phyloP scores from a whole-genome alignment of 1,139 yeast species.

The Yamadazyma diospyri region DNA sequence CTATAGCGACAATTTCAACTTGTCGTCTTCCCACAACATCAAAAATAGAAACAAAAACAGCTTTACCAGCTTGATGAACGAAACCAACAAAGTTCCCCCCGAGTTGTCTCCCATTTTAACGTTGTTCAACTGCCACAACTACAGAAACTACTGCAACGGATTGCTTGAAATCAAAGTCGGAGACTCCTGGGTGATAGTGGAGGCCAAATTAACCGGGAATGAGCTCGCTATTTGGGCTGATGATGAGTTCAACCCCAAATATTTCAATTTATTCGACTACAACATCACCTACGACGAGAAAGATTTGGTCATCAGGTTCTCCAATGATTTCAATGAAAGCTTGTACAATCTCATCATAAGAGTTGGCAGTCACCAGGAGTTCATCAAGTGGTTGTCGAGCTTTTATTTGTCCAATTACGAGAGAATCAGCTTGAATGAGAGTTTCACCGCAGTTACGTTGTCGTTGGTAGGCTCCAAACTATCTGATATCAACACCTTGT shows the following conservation, averaged over 20 bases:
- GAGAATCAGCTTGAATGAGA: constrained; percentile 48
- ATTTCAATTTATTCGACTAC: constrained; percentile 47
- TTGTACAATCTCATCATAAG: constrained; percentile 30
- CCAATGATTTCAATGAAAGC: constrained; percentile 36
- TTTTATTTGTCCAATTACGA: constrained; percentile 48
- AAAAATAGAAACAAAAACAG: constrained; percentile 13
- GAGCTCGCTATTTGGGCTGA: constrained; percentile 48
- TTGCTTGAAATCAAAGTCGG: constrained; percentile 23
- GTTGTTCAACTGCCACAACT: constrained; percentile 39
- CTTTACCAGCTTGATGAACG: constrained; percentile 17
- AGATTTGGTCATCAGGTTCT: constrained; percentile 30
- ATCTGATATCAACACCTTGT: constrained; percentile 51
- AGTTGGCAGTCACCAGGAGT: constrained; percentile 29
- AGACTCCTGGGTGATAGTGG: constrained; percentile 34
- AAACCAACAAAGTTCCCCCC: constrained; percentile 27
- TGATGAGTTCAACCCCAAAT: constrained; percentile 40
- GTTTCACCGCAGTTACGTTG: constrained; percentile 53
- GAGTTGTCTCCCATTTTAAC: constrained; percentile 42
- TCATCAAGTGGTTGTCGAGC: constrained; percentile 44
- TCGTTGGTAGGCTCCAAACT: constrained; percentile 52
- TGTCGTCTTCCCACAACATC: not conserved
- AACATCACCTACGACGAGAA: constrained; percentile 11
- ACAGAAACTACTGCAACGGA: constrained; percentile 38
- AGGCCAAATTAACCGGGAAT: constrained; percentile 48
- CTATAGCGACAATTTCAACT: not conserved